Conservation (phyloP, 306 rosid genomes). For the Amphicarpaea edgeworthii region DNA sequence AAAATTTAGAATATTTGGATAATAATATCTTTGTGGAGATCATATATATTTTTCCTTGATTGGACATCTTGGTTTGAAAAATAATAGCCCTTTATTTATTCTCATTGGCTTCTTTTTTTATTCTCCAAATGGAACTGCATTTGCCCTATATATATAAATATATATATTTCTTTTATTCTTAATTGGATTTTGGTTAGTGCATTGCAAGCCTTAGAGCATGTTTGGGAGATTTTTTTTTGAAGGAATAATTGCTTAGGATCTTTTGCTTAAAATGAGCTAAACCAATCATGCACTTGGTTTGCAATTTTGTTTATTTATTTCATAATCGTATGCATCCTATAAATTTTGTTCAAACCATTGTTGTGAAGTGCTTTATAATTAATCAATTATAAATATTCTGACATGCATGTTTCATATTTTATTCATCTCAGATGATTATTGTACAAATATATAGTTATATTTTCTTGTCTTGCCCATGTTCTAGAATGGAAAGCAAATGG, state of each 20-base stretch:
- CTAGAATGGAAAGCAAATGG: constrained; percentile 81
- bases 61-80: constrained; percentile 18
- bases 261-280: not conserved
- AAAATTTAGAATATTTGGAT: constrained; percentile 14
- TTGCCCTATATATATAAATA: not conserved
- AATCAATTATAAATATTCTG: not conserved
- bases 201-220: not conserved
- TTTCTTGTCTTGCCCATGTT: constrained; percentile 14
- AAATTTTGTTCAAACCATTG: constrained; percentile 19
- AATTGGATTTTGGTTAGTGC: constrained; percentile 16
- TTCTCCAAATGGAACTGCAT: not conserved
- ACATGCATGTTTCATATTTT: constrained; percentile 12
- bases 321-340: not conserved
- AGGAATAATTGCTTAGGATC: not conserved
- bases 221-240: not conserved
- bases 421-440: constrained; percentile 29
- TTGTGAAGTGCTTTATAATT: constrained; percentile 26
- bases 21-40: constrained; percentile 12
- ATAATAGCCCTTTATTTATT: constrained; percentile 8
- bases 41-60: constrained; percentile 22
- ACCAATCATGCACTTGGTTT: not conserved
- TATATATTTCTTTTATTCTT: constrained; percentile 1
- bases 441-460: not conserved
- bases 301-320: not conserved
- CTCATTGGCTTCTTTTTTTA: constrained; percentile 1